Conservation (phyloP, 1,284 basidiomycete genomes). For the Sphaerobolus stellatus region DNA sequence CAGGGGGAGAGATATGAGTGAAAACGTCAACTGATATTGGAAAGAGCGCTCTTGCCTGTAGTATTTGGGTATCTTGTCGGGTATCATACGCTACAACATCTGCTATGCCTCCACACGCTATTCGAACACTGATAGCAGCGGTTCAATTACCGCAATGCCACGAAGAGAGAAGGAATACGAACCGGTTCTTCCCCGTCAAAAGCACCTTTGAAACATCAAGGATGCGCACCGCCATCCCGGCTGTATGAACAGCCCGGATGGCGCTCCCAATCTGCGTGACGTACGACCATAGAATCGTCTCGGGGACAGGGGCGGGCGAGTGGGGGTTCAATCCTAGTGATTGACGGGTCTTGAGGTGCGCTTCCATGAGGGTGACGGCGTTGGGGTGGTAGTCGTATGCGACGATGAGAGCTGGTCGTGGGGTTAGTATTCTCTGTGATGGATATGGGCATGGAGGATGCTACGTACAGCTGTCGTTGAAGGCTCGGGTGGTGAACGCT, state of each 20-base stretch:
- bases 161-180: slow-evolving; percentile 21
- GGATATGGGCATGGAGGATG: background rate
- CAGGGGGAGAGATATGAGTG: slow-evolving; percentile 2
- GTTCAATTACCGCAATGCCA: slow-evolving; percentile 1
- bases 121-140: slow-evolving; percentile 55
- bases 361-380: slow-evolving; percentile 79
- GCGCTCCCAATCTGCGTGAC: slow-evolving; percentile 89
- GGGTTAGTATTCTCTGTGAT: background rate
- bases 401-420: slow-evolving; percentile 77
- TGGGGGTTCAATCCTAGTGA: slow-evolving; percentile 30
- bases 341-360: slow-evolving; percentile 53
- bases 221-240: slow-evolving; percentile 79
- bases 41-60: slow-evolving; percentile 45
- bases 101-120: slow-evolving; percentile 80
- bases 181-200: slow-evolving; percentile 88
- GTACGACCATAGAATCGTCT: slow-evolving; percentile 93
- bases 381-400: slow-evolving; percentile 91
- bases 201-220: slow-evolving; percentile 89
- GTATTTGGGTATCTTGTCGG: slow-evolving; percentile 54
- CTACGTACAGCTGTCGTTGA: slow-evolving; percentile 84
- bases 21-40: background rate
- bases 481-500: slow-evolving; percentile 94
- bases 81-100: slow-evolving; percentile 82
- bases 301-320: slow-evolving; percentile 50
- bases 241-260: slow-evolving; percentile 83